Conservation (phyloP, 1,284 basidiomycete species). For the Coniophora puteana region DNA sequence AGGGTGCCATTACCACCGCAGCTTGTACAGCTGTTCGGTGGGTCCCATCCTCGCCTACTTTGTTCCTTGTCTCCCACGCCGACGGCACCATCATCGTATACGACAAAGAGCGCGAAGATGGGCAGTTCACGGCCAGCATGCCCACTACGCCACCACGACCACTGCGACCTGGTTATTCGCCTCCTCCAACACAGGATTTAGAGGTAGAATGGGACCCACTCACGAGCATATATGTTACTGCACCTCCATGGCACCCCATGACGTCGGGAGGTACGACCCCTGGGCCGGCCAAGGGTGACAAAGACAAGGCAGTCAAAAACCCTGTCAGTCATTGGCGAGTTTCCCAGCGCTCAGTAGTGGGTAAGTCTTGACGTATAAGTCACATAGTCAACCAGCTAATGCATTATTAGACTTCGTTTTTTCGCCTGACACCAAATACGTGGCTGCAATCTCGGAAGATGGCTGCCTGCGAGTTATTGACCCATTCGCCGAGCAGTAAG, state of each 20-base stretch:
- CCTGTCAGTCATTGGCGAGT: conserved; percentile 85
- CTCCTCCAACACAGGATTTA: conserved; percentile 15
- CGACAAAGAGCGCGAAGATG: conserved; percentile 88
- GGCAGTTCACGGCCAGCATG: conserved; percentile 58
- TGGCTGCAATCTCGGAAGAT: conserved; percentile 86
- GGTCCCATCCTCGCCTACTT: conserved; percentile 81
- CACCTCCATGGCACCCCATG: conserved; percentile 78
- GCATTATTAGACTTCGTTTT: conserved; percentile 75
- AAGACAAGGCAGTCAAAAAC: conserved; percentile 72
- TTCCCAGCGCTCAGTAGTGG: conserved; percentile 66
- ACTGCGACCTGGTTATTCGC: conserved; percentile 9
- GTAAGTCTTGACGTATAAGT: conserved; percentile 47
- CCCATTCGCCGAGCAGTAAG: conserved; percentile 78
- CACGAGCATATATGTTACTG: conserved; percentile 75
- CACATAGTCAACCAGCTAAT: too few species aligned
- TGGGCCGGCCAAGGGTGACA: conserved; percentile 43
- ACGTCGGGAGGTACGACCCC: conserved; percentile 30
- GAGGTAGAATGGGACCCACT: conserved; percentile 69
- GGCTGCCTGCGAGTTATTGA: conserved; percentile 88
- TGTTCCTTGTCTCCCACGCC: conserved; percentile 89
- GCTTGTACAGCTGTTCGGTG: conserved; percentile 85
- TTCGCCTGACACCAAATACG: conserved; percentile 84
- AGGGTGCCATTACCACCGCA: conserved; percentile 79
- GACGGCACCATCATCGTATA: conserved; percentile 88
- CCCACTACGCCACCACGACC: conserved; percentile 33